Conservation (phyloP, 2,329 filamentous ascomycete genomes). For the Phoma herbarum region DNA sequence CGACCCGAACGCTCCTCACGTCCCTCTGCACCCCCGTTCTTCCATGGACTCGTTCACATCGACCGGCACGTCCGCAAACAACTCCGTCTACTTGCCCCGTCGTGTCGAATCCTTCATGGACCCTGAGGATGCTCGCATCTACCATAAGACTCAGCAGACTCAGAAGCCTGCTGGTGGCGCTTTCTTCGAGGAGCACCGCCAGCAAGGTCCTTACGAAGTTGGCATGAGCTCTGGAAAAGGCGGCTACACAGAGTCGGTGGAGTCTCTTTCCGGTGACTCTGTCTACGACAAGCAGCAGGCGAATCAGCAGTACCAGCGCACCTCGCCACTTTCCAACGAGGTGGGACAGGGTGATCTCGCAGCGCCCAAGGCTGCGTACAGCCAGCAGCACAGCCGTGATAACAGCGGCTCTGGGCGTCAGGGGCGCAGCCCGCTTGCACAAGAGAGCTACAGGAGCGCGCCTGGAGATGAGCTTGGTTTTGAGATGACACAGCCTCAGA, state of each 20-base stretch:
- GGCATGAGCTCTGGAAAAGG: constrained; percentile 36
- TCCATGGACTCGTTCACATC: constrained; percentile 75
- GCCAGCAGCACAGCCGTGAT: constrained; percentile 28
- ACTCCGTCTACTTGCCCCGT: constrained; percentile 72
- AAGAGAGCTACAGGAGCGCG: constrained; percentile 53
- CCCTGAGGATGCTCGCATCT: constrained; percentile 78
- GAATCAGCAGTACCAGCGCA: constrained; percentile 38
- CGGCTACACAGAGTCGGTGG: constrained; percentile 47
- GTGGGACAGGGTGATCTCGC: constrained; percentile 37
- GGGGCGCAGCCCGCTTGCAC: constrained; percentile 57
- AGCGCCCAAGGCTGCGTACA: constrained; percentile 44
- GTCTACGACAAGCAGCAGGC: constrained; percentile 40
- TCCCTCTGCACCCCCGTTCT: constrained; percentile 63
- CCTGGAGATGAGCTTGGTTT: constrained; percentile 43
- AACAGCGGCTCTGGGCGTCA: constrained; percentile 32
- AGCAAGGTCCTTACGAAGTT: constrained; percentile 39
- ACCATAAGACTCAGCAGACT: constrained; percentile 70
- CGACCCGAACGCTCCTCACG: constrained; percentile 56
- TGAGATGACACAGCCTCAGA: constrained; percentile 50
- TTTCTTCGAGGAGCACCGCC: constrained; percentile 47
- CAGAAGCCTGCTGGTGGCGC: constrained; percentile 57
- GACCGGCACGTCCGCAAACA: constrained; percentile 61
- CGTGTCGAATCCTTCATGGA: constrained; percentile 80
- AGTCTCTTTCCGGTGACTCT: constrained; percentile 49
- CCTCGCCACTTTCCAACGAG: constrained; percentile 46